These are phyloP conservation scores for Debaryomyces sp. DNA, from an alignment of 1,139 yeast genomes.

Conservation along the genomic window DNA sequence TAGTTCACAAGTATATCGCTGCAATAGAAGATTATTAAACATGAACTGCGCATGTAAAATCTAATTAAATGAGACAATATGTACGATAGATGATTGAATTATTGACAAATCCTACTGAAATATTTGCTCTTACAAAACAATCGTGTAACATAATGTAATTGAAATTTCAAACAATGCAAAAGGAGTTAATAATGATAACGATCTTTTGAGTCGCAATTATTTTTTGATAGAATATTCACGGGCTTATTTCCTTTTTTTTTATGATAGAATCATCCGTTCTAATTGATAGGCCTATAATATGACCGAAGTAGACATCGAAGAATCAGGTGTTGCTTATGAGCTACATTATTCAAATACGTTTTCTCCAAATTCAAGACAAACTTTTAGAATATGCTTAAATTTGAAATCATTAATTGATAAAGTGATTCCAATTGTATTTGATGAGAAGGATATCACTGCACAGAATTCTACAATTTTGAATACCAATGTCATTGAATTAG, in stretches of 20 bases:
- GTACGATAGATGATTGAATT: neutral
- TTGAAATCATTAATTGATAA: constrained; percentile 73
- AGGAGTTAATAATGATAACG: neutral
- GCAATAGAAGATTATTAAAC: neutral
- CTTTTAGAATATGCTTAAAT: constrained; percentile 71
- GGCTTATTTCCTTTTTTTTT: neutral
- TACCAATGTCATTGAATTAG: constrained; percentile 58
- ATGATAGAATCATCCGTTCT: neutral
- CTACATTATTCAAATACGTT: constrained; percentile 13
- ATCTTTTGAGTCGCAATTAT: neutral
- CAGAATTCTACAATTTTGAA: constrained; percentile 68
- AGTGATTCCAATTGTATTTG: constrained; percentile 65
- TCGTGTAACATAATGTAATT: neutral
- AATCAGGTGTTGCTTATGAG: neutral
- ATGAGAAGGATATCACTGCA: constrained; percentile 49
- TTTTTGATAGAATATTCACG: neutral
- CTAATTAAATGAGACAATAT: neutral
- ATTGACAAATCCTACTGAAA: neutral
- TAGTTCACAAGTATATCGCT: neutral
- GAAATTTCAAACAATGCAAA: neutral
- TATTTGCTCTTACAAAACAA: neutral
- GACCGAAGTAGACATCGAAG: constrained; percentile 4
- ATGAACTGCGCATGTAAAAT: neutral
- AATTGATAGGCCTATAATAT: neutral
- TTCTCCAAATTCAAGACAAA: constrained; percentile 68